A percentile compares a stretch with the other conserved stretches of the same genome.
Conservation (phyloP, 176 grass and related monocot genomes). For the Oryza longistaminata region DNA sequence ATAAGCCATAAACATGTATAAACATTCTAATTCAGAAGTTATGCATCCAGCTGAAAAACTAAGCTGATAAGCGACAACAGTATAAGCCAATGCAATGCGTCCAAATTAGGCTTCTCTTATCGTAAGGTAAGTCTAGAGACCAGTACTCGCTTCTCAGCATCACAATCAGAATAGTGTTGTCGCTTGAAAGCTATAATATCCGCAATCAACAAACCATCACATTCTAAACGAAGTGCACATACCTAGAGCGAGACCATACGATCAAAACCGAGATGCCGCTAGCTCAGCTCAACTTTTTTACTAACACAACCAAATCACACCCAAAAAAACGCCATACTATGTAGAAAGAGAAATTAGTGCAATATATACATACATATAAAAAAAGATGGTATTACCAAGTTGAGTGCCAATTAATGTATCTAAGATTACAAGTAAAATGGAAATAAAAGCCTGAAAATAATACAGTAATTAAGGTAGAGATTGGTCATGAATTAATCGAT, state of each 20-base stretch:
- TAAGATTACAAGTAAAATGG: neutral
- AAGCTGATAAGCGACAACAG: neutral
- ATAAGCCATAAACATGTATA: conserved; percentile 18
- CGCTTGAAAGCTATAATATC: neutral
- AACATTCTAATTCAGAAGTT: neutral
- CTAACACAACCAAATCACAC: neutral
- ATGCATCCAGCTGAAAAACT: neutral
- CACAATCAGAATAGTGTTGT: too few relatives aligned
- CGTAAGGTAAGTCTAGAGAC: neutral
- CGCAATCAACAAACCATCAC: neutral
- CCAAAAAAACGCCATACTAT: neutral
- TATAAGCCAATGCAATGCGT: neutral
- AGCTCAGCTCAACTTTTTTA: neutral
- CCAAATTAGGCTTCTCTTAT: neutral
- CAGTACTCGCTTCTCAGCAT: neutral
- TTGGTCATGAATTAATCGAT: too few relatives aligned
- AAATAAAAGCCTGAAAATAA: neutral
- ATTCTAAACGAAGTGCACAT: neutral
- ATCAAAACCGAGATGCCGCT: neutral
- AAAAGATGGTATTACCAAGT: neutral
- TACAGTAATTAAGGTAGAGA: neutral
- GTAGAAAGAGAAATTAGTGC: neutral
- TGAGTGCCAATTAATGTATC: neutral
- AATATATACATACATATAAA: neutral
- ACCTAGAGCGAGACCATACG: neutral